Evolutionary conservation across 176 grass and related monocot species (phyloP), one percentile per base, ranked within the genome.

Genomic region (Cenchrus americanus): DNA sequence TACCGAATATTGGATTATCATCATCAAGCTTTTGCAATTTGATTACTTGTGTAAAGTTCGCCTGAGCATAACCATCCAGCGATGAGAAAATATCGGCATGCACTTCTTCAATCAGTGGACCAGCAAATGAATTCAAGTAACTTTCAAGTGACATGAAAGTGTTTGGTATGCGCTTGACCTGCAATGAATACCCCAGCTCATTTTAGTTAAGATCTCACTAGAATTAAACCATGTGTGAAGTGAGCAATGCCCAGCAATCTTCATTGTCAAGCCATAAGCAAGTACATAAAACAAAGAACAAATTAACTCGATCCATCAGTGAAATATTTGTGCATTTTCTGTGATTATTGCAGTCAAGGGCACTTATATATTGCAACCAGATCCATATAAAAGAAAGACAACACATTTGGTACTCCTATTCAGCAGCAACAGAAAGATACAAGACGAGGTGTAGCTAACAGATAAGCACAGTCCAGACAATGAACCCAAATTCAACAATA

Each of bases 91-190:
- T 15, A 63, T 93, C 81, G 24, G 52, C 80, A 30, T 79, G 88
- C 42, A 67, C 58, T 90, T 93, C 91, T 85, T 93, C 91, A 24
- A 93, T 78, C 40, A 90, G 76, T 44, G 91, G 88, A 64, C 47
- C 66, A 13, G 24, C 69, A 60, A 65, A 93, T 18, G 87, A 87
- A 57, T 76, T 5, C 53, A 93, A 68, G 40, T 93, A 93, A 44
- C 8, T 21, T n/a, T n/a, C 23, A 17, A 62, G 23, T 0, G 81
- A 85, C 0, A 8, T 40, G 70, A 90, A 90, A 40, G 77, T 77
- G 34, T 69, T 43, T 0, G 88, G 88, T 32, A 90, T 87, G 11
- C 22, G 85, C 17, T 79, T 59, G 51, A 93, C 88, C 91, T 93
- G 84, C 7, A 8, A 54, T 15, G 15, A 54, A 54, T 54, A 18